These are phyloP conservation scores for Podaxis rugospora DNA, from an alignment of 768 basidiomycete genomes.

Conservation along the genomic window DNA sequence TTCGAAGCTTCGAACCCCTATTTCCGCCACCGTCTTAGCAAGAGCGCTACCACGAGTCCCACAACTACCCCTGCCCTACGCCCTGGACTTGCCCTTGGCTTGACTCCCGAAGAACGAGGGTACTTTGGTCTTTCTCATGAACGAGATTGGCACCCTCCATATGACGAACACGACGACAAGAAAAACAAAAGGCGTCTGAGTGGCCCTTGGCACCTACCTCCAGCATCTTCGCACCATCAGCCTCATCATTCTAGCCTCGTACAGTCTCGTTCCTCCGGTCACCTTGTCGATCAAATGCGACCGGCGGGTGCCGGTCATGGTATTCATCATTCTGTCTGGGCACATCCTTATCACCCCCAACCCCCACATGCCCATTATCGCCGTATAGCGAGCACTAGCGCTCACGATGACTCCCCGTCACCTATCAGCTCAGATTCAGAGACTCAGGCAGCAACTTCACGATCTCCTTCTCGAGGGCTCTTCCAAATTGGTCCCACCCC, in stretches of 20 bases:
- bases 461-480: constrained; percentile 30
- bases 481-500: constrained; percentile 24
- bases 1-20: constrained; percentile 20
- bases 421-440: constrained; percentile 68
- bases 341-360: constrained; percentile 42
- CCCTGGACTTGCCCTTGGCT: constrained; percentile 20
- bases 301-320: constrained; percentile 18
- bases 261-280: constrained; percentile 39
- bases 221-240: constrained; percentile 22
- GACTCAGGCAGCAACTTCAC: constrained; percentile 28
- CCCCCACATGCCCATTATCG: constrained; percentile 30
- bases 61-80: constrained; percentile 35
- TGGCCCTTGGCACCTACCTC: constrained; percentile 52
- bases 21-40: constrained; percentile 33
- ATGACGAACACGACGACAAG: constrained; percentile 7
- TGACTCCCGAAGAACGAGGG: constrained; percentile 30
- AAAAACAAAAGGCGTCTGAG: constrained; percentile 40
- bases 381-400: constrained; percentile 21
- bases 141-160: constrained; percentile 24
- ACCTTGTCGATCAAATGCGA: constrained; percentile 33
- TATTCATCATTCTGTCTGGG: constrained; percentile 25
- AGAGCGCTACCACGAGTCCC: constrained; percentile 66
- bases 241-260: constrained; percentile 25
- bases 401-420: constrained; percentile 62
- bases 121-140: constrained; percentile 37